Conservation (phyloP, 2,329 filamentous ascomycete species). For the Penicillium sclerotigenum region DNA sequence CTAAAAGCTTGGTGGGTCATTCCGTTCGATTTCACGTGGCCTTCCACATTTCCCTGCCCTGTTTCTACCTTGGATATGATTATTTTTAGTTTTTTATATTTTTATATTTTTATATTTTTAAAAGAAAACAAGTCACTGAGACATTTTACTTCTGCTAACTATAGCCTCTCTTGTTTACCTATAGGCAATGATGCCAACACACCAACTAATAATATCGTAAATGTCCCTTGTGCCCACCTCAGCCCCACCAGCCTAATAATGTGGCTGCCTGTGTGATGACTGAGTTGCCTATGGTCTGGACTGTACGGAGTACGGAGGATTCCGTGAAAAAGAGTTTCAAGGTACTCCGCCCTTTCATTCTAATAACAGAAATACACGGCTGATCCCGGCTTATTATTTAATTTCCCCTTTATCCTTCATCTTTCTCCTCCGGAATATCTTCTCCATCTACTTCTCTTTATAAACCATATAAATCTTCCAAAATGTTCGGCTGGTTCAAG, state of each 20-base stretch:
- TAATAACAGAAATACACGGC: neutral
- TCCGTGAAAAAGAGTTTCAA: neutral
- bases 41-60: neutral
- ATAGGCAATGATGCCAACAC: neutral
- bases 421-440: neutral
- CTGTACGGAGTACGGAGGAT: no score
- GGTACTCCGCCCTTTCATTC: neutral
- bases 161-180: neutral
- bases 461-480: neutral
- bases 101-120: no score
- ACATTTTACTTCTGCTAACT: neutral
- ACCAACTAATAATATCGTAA: no score
- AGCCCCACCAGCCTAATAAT: neutral
- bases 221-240: no score
- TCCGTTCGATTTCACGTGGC: neutral
- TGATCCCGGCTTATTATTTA: neutral
- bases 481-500: conserved; percentile 11
- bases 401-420: neutral
- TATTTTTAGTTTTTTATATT: no score
- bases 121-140: no score
- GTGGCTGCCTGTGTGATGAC: neutral
- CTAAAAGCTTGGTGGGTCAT: conserved; percentile 4
- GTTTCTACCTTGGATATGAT: no score
- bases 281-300: neutral
- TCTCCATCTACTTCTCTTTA: neutral